Percentiles rank a stretch among this genome's conserved stretches.
phyloP scores from a whole-genome alignment of 768 basidiomycete species.

The Plicaturopsis crispa region DNA sequence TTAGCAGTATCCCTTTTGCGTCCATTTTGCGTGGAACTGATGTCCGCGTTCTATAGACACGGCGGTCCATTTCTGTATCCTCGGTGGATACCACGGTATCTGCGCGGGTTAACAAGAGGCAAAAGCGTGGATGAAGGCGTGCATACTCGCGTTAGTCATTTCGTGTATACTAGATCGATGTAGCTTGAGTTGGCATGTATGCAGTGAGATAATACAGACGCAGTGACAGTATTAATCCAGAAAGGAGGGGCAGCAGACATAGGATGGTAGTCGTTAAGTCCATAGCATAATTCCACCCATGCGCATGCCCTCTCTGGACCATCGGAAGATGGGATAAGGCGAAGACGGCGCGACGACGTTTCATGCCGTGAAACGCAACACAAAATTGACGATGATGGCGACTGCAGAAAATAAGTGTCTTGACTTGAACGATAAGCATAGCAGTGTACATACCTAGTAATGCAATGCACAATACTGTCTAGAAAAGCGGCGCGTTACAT shows the following conservation, averaged over 20 bases:
- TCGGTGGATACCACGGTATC: conserved; percentile 66
- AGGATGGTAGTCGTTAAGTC: too few species aligned
- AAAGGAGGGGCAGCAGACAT: too few species aligned
- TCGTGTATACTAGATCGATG: too few species aligned
- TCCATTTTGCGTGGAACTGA: not conserved
- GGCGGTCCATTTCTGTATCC: conserved; percentile 67
- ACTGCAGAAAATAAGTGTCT: conserved; percentile 33
- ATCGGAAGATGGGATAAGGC: too few species aligned
- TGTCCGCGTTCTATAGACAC: too few species aligned
- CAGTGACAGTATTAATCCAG: too few species aligned
- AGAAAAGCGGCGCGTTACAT: conserved; percentile 7
- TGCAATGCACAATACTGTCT: conserved; percentile 81
- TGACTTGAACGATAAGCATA: conserved; percentile 13
- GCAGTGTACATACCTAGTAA: conserved; percentile 48
- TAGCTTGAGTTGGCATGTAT: too few species aligned
- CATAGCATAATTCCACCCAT: too few species aligned
- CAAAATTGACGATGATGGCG: conserved; percentile 79
- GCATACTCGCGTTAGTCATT: too few species aligned
- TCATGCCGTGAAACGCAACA: conserved; percentile 66
- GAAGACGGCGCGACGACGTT: too few species aligned
- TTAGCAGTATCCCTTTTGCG: conserved; percentile 21
- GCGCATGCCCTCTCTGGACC: too few species aligned
- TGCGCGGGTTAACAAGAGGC: conserved; percentile 41
- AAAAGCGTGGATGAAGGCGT: conserved; percentile 37
- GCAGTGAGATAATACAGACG: too few species aligned